Percentiles rank a stretch among this genome's conserved stretches.
phyloP scores from a whole-genome alignment of 106 monocot genomes.

The Dioscorea dumetorum region DNA sequence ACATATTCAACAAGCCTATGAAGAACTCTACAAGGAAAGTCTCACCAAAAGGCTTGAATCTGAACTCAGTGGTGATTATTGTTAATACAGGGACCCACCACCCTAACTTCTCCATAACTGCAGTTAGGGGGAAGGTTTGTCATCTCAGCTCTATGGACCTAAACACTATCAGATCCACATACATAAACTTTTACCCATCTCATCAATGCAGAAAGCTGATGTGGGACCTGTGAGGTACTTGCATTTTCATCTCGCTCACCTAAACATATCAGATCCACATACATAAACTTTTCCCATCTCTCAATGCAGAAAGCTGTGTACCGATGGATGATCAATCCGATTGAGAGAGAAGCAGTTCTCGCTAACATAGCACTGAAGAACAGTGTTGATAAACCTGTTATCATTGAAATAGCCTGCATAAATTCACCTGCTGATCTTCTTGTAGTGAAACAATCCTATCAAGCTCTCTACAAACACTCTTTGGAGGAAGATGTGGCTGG shows the following conservation, averaged over 20 bases:
- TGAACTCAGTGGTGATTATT: constrained; percentile 73
- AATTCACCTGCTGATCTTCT: constrained; percentile 49
- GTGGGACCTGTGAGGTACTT: no score
- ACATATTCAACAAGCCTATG: constrained; percentile 52
- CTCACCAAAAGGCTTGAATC: constrained; percentile 81
- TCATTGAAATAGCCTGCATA: constrained; percentile 50
- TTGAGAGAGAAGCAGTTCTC: constrained; percentile 68
- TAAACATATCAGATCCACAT: no score
- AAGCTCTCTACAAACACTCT: constrained; percentile 38
- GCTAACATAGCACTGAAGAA: constrained; percentile 48
- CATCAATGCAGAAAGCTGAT: constrained; percentile 31
- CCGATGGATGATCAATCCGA: constrained; percentile 73
- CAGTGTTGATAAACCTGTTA: constrained; percentile 29
- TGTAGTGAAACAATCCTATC: constrained; percentile 53
- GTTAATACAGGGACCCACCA: no score
- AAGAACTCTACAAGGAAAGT: constrained; percentile 67
- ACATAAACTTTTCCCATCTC: background rate
- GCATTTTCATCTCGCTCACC: no score
- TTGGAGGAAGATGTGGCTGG: constrained; percentile 70
- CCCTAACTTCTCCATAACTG: background rate
- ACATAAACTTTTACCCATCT: no score
- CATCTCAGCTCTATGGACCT: no score
- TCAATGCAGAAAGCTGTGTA: constrained; percentile 70
- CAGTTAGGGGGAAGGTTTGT: no score
- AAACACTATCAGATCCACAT: no score